Base-by-base conservation (phyloP, 2,329 filamentous ascomycete species). In the Triangularia setosa region DNA sequence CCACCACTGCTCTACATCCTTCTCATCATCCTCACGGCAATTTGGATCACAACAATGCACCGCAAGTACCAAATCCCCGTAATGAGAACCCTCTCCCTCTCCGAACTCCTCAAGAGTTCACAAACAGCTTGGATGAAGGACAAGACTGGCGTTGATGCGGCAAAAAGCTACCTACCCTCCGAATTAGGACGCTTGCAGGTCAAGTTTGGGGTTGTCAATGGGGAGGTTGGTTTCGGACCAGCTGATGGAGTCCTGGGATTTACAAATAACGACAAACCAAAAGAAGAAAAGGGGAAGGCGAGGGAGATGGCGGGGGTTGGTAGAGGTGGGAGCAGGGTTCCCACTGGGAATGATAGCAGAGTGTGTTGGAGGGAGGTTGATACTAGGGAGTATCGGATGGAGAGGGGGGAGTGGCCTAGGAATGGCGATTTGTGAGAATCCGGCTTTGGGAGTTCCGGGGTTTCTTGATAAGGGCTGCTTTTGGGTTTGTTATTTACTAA, bases 81-180 rank as follows among this genome's bases (percentile, higher is more conserved):
- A 4, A 66, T 71, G 62, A 66, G 69, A 2, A n/a, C 55, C 2
- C 54, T 60, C 23, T 58, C 59, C 4, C 16, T 62, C 4, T 63
- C 57, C 33, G 69, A 71, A 60, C 18, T 69, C 44, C 64, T 69
- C 54, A 71, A 71, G 64, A 67, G 65, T 54, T 40, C 66, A 5
- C 69, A 71, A 61, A 69, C 69, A 24, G 23, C 16, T 1, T 68
- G 60, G 44, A 28, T 69, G 35, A 44, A 64, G 6, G 66, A 67
- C 7, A 40, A 64, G 3, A 63, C 64, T 0, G 65, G 55, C 1
- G 59, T 65, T 0, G 69, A 71, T 27, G 68, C 66, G 23, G 69
- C 67, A 9, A 69, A 67, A 64, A 56, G 63, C 2, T 70, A 65
- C 33, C 57, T 71, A 2, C 66, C 69, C 1, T 58, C 58, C 27